Conservation (phyloP, 2,329 filamentous ascomycete species). For the Exophiala viscosa region DNA sequence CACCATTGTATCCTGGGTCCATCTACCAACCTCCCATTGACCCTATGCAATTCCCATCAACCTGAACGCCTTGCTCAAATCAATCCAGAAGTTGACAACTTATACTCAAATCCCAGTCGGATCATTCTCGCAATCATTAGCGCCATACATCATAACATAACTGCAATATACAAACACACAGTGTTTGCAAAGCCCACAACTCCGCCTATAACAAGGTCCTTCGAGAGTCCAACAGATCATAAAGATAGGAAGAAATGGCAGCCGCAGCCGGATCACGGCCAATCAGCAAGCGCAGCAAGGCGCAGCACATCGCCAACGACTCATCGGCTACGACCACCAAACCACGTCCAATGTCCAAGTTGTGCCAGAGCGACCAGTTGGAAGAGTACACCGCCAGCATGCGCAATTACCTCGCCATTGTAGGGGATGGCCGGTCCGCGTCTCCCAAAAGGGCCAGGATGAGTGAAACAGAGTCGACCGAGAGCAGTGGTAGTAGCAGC, state of each 20-base stretch:
- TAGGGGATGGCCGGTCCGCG: slow-evolving; percentile 3
- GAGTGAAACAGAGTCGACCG: slow-evolving; percentile 14
- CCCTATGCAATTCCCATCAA: too few species aligned
- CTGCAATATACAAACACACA: too few species aligned
- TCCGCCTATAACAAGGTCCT: too few species aligned
- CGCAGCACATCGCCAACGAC: not conserved
- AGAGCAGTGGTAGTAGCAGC: slow-evolving; percentile 10
- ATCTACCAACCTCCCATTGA: too few species aligned
- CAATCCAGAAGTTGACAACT: too few species aligned
- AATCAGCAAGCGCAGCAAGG: slow-evolving; percentile 12
- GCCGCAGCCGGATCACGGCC: not conserved
- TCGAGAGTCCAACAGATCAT: too few species aligned
- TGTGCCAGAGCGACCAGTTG: slow-evolving; percentile 19
- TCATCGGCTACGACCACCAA: slow-evolving; percentile 2
- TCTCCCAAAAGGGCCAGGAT: not conserved
- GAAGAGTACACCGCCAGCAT: slow-evolving; percentile 29
- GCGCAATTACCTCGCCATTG: slow-evolving; percentile 22
- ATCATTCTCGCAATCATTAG: too few species aligned
- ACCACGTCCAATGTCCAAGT: slow-evolving; percentile 15
- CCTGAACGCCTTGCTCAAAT: too few species aligned
- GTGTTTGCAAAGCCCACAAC: too few species aligned
- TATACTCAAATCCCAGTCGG: too few species aligned
- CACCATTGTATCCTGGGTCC: too few species aligned
- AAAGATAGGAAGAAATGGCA: not conserved
- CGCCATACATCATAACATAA: too few species aligned